Conservation (phyloP, 306 rosid genomes). For the Vigna angularis region DNA sequence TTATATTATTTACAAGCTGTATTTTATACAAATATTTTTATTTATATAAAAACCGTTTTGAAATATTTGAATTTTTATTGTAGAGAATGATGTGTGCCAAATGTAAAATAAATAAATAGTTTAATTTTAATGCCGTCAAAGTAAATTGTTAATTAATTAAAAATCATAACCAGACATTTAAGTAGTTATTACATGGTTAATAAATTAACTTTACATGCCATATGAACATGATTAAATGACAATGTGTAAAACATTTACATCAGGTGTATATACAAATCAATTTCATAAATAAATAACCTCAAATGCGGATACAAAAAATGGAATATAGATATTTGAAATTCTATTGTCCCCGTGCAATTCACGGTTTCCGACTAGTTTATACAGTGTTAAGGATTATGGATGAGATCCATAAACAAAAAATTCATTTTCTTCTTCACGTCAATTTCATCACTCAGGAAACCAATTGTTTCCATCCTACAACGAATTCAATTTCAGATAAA, state of each 20-base stretch:
- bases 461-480: slow-evolving; percentile 48
- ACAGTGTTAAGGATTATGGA: slow-evolving; percentile 28
- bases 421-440: slow-evolving; percentile 42
- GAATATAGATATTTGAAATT: not conserved
- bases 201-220: no score
- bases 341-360: not conserved
- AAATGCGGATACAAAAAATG: not conserved
- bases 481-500: slow-evolving; percentile 33
- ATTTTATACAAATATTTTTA: no score
- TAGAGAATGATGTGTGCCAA: not conserved
- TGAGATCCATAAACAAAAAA: slow-evolving; percentile 20
- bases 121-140: not conserved
- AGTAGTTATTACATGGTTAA: not conserved
- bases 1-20: no score
- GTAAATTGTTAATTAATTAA: not conserved
- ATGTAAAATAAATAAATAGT: not conserved
- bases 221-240: not conserved
- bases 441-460: slow-evolving; percentile 25
- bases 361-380: not conserved
- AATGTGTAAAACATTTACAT: not conserved
- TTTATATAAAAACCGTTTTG: no score
- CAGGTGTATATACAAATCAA: not conserved
- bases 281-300: not conserved
- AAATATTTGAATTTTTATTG: no score
- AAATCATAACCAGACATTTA: not conserved